Base-by-base conservation (phyloP, 495 filamentous ascomycete species). In the Penicillium maclennaniae region DNA sequence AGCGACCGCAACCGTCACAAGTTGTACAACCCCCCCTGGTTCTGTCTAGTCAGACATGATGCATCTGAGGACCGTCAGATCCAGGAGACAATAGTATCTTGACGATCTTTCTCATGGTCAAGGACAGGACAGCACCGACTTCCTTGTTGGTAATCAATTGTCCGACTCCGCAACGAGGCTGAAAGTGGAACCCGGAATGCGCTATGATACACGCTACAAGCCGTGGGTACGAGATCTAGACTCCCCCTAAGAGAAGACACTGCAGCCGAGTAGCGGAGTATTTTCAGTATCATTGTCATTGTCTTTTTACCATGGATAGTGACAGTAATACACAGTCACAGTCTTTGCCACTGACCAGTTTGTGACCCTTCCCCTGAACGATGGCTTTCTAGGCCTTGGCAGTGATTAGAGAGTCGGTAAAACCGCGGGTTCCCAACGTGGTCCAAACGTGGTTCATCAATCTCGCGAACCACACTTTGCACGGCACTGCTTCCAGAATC, bases 141-240 rank as follows among this genome's bases (percentile, higher is more conserved):
- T 19, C 38, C 38, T 40, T 0, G 9, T 40, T 40, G 38, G 38
- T n/a, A 40, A 40, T 7, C 10, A 40, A 40, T 40, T 16, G 1
- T 40, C 38, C 38, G 38, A 40, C 38, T 19, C n/a, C 38, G 38
- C 37, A 37, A 52, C 41, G 49, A 52, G 49, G 49, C 49, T 52
- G 49, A 51, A 38, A 45, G 49, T 45, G 49, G 49, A 39, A 21
- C 42, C 42, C 15, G 34, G n/a, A 37, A 26, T 36, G 37, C 46
- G 31, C 31, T 34, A 40, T 2, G 16, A 40, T 40, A 40, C 38
- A 12, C 31, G 31, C 31, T 34, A 34, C 31, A 14, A 34, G 31
- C 31, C 31, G 31, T 34, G 27, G 9, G 10, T 14, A 14, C 4
- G 31, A 34, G 27, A 34, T 34, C 31, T 34, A 34, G 31, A 14